phyloP scores from a whole-genome alignment of 176 grass and related monocot genomes.

The Puya raimondii region DNA sequence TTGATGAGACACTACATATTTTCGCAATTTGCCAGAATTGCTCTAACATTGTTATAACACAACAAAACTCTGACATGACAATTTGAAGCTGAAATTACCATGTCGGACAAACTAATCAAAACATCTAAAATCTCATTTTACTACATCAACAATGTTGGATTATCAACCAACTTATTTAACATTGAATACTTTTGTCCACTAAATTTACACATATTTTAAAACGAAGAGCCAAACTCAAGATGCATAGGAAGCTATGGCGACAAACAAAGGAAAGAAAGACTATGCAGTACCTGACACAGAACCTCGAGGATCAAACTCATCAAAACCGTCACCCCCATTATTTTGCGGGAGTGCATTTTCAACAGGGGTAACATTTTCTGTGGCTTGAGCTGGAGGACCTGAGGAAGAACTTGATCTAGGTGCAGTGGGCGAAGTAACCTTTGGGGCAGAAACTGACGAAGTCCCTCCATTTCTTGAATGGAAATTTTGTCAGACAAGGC shows the following conservation, averaged over 20 bases:
- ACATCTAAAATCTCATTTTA: too few species aligned
- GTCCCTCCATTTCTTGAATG: constrained; percentile 57
- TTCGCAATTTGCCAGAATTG: neutral
- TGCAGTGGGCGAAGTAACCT: constrained; percentile 24
- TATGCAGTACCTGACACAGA: constrained; percentile 52
- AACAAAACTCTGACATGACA: too few species aligned
- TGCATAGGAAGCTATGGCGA: neutral
- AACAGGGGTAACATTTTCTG: constrained; percentile 16
- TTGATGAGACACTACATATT: neutral
- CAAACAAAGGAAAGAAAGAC: neutral
- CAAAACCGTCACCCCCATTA: constrained; percentile 54
- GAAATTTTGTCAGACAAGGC: constrained; percentile 11
- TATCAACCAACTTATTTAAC: too few species aligned
- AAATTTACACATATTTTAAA: too few species aligned
- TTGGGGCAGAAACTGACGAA: constrained; percentile 26
- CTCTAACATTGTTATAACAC: neutral
- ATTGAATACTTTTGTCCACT: too few species aligned
- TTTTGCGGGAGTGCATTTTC: constrained; percentile 25
- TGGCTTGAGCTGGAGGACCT: constrained; percentile 21
- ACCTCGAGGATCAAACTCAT: constrained; percentile 94
- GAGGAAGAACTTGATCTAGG: constrained; percentile 16
- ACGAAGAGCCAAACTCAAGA: too few species aligned
- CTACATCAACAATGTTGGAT: too few species aligned
- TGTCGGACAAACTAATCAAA: too few species aligned
- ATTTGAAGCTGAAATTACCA: too few species aligned